Percentiles rank a stretch among this genome's conserved stretches.
phyloP scores from a whole-genome alignment of 768 basidiomycete genomes.

The Amanita exitialis region DNA sequence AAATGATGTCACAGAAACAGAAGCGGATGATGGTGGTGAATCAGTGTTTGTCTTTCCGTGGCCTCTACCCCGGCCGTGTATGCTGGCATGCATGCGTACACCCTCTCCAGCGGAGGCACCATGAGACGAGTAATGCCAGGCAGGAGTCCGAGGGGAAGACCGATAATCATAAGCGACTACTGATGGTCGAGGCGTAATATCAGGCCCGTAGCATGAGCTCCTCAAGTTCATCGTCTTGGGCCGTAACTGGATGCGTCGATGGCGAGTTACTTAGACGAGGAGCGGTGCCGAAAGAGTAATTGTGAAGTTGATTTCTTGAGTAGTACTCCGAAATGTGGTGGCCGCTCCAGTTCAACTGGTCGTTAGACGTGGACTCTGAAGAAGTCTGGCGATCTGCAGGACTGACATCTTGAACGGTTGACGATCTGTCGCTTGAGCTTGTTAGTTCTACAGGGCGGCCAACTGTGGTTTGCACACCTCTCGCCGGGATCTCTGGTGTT shows the following conservation, averaged over 20 bases:
- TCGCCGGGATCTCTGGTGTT: neutral
- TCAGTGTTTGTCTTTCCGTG: slow-evolving; percentile 7
- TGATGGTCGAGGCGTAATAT: slow-evolving; percentile 43
- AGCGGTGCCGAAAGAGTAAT: slow-evolving; percentile 38
- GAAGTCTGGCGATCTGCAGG: neutral
- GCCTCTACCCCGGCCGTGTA: neutral
- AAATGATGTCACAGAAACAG: slow-evolving; percentile 35
- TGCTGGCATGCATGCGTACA: neutral
- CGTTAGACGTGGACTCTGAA: neutral
- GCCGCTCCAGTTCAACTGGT: neutral
- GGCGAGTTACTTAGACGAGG: slow-evolving; percentile 20
- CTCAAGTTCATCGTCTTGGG: slow-evolving; percentile 26
- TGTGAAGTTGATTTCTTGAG: slow-evolving; percentile 31
- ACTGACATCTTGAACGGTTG: neutral
- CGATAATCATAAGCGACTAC: slow-evolving; percentile 22
- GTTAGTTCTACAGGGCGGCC: neutral
- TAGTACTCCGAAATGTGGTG: slow-evolving; percentile 17
- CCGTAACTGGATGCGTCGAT: slow-evolving; percentile 19
- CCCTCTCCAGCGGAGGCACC: slow-evolving; percentile 6
- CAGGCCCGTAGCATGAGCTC: slow-evolving; percentile 23
- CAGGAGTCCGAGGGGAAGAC: slow-evolving; percentile 19
- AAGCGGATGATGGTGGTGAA: slow-evolving; percentile 22
- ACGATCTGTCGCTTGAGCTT: neutral
- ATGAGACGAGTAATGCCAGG: slow-evolving; percentile 17
- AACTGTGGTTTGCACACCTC: neutral